A percentile compares a stretch with the other conserved stretches of the same genome.
These are phyloP conservation scores for Alnus rubra DNA, from an alignment of 306 rosid species.

Conservation along the genomic window DNA sequence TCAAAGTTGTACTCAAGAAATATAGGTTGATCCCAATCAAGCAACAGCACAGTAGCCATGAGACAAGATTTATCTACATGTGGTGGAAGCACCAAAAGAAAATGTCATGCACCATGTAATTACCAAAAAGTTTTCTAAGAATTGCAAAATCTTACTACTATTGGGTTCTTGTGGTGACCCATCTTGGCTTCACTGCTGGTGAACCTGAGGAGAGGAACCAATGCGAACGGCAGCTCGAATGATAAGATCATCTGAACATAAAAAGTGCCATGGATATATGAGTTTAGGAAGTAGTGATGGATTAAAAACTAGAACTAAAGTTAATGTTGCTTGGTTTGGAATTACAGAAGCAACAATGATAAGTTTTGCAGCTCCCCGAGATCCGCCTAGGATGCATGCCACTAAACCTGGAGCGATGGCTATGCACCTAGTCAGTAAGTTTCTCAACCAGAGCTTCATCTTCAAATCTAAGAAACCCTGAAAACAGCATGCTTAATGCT, in stretches of 20 bases:
- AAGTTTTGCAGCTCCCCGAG: slow-evolving; percentile 12
- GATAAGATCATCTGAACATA: slow-evolving; percentile 11
- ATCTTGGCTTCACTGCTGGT: slow-evolving; percentile 23
- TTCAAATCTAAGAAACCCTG: slow-evolving; percentile 24
- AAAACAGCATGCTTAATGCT: slow-evolving; percentile 5
- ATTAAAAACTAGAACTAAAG: not conserved
- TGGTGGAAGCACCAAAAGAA: not conserved
- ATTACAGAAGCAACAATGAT: slow-evolving; percentile 23
- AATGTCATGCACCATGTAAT: not conserved
- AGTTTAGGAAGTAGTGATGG: not conserved
- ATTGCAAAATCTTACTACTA: not conserved
- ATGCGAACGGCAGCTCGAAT: slow-evolving; percentile 19
- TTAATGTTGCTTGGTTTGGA: not conserved
- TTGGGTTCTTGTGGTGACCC: slow-evolving; percentile 18
- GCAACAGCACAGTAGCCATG: slow-evolving; percentile 15
- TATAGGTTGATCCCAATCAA: slow-evolving; percentile 16
- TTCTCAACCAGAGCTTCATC: slow-evolving; percentile 22
- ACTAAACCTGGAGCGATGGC: slow-evolving; percentile 17
- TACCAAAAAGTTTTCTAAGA: too few species aligned
- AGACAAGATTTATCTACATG: not conserved
- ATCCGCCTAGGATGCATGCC: slow-evolving; percentile 7
- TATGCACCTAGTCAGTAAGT: slow-evolving; percentile 10
- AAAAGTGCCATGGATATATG: too few species aligned
- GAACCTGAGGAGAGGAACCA: slow-evolving; percentile 25
- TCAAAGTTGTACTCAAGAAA: slow-evolving; percentile 10